Evolutionary conservation across 2,329 filamentous ascomycete species (phyloP), one percentile per base, ranked within the genome.

Genomic region (Curvularia lunata): DNA sequence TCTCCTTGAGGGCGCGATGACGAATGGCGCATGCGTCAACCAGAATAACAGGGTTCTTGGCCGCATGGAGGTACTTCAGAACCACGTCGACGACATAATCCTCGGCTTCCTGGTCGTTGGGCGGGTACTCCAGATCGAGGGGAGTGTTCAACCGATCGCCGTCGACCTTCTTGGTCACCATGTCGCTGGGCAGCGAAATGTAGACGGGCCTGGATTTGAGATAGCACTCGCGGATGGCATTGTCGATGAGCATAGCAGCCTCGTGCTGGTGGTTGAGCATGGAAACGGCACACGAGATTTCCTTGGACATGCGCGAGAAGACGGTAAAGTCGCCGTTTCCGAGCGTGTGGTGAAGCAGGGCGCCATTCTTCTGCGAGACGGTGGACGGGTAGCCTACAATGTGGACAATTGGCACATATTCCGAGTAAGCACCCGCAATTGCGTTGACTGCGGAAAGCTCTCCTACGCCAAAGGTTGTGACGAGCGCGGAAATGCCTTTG

Each of bases 11-110:
- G 16, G 90, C 89, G 41, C 88, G 83, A 71, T 95, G 90, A 32
- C 91, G 87, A 63, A 92, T 87, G 10, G 91, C 89, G 69, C 91
- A 95, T 32, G 90, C 91, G 75, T 97, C 92, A 5, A 96, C 87
- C 6, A 97, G 81, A 37, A 97, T 86, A 38, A 95, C 81, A 3
- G 92, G 92, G 55, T 86, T 86, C 75, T 90, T 87, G 10, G 92
- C 91, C 0, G 82, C 84, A 51, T 88, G 84, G 27, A 96, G 84
- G 67, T 88, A 89, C 74, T 88, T 88, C 56, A 93, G 79, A 10
- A 96, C 84, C 16, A 92, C 87, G 37, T 91, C 86, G 9, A 96
- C 90, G n/a, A 94, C 90, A 59, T 93, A 92, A 61, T 91, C 84
- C 76, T 96, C 92, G 58, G 85, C 86, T 61, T 88, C 90, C 0